Base-by-base conservation (phyloP, 2,329 filamentous ascomycete species). In the Pseudogymnoascus sp. region DNA sequence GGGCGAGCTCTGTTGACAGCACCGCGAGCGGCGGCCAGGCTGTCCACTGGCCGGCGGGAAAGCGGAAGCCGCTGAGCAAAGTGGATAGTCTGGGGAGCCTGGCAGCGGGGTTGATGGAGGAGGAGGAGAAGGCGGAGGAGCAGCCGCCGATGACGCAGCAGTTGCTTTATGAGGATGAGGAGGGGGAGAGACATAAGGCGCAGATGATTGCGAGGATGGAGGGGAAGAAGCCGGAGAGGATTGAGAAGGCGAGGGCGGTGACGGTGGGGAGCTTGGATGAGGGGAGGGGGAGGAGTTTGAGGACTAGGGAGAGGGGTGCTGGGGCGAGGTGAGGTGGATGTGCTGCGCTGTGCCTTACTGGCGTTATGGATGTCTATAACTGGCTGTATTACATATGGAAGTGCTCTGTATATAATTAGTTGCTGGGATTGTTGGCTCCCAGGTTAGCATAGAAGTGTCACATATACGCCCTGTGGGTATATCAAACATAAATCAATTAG, bases 1-100 rank as follows among this genome's bases (percentile, higher is more conserved):
- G 66, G 6, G 69, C 69, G 5, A 70, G 68, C 7, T 71, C 79
- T 60, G 74, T 73, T 14, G 78, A 79, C 20, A 74, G 75, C 0
- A 71, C 70, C 14, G 66, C 73, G 9, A 70, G 67, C 0, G 61
- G 66, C 30, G 66, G 68, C 3, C 60, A 68, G 25, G 63, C 68
- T 1, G 68, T 70, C 1, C 63, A 70, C 34, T 70, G 68, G 57
- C 65, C 68, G 4, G 39, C 43, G 58, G 37, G 41, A 8, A 61
- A 64, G 32, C 57, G 63, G 22, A 62, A 62, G 9, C 58, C 63
- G 7, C 63, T 67, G 43, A 67, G 65, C 14, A 62, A 65, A 6
- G 65, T 70, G 5, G 65, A 67, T 14, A 64, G 64, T 50, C 58
- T 70, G 9, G 59, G 69, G 12, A 66, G 66, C 18, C 32, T 50